These are phyloP conservation scores for Umbilicaria muhlenbergii DNA, from an alignment of 495 filamentous ascomycete genomes.

Conservation along the genomic window DNA sequence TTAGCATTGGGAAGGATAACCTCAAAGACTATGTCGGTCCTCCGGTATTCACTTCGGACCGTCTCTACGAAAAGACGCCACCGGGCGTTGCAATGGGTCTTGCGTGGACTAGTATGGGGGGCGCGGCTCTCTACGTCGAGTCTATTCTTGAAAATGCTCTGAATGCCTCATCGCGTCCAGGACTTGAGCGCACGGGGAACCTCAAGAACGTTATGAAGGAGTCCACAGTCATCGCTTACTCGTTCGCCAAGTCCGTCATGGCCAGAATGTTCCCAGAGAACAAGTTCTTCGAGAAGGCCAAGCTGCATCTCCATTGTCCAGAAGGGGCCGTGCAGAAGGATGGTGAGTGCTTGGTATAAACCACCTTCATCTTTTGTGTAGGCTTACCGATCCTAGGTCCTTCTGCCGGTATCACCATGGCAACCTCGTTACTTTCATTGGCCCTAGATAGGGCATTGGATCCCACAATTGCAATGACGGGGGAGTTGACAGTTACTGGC, in stretches of 20 bases:
- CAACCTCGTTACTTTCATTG: conserved; percentile 73
- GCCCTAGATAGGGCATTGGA: conserved; percentile 64
- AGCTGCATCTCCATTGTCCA: conserved; percentile 90
- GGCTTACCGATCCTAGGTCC: conserved; percentile 36
- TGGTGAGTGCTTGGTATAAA: conserved; percentile 24
- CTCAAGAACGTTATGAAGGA: conserved; percentile 97
- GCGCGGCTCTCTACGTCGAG: conserved; percentile 92
- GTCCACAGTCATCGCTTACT: conserved; percentile 85
- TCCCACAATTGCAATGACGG: conserved; percentile 92
- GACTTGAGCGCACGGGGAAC: conserved; percentile 83
- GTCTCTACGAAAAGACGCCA: conserved; percentile 86
- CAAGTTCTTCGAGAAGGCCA: conserved; percentile 90
- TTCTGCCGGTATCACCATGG: conserved; percentile 94
- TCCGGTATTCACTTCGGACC: conserved; percentile 86
- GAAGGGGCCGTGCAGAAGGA: conserved; percentile 96
- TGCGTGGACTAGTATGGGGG: conserved; percentile 97
- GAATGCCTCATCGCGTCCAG: conserved; percentile 50
- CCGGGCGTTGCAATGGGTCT: conserved; percentile 98
- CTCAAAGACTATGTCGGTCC: conserved; percentile 97
- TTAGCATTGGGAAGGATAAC: conserved; percentile 76
- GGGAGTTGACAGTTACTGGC: conserved; percentile 92
- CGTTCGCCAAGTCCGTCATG: conserved; percentile 82
- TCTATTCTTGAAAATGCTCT: conserved; percentile 81
- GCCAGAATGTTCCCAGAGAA: conserved; percentile 75
- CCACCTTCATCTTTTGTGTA: not conserved